Percentiles rank a stretch among this genome's conserved stretches.
These are phyloP conservation scores for Sphaerostilbella broomeana DNA, from an alignment of 2,329 filamentous ascomycete species.

Conservation along the genomic window DNA sequence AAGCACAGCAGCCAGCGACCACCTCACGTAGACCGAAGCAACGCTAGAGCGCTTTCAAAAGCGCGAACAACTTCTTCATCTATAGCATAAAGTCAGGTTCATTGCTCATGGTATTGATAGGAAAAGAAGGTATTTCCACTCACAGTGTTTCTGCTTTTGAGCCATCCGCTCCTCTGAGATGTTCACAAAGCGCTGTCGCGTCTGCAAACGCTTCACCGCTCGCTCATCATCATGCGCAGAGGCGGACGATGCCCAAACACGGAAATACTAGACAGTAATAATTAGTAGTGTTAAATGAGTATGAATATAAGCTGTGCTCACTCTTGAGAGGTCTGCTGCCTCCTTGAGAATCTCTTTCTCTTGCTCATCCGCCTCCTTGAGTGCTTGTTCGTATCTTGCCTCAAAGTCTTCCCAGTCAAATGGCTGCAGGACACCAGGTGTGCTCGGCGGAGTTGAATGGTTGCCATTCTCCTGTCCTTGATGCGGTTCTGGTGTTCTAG, in stretches of 20 bases:
- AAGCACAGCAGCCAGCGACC: too few relatives aligned
- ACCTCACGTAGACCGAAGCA: conserved; percentile 37
- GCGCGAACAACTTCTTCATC: conserved; percentile 52
- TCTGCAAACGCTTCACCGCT: conserved; percentile 72
- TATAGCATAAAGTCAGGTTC: too few relatives aligned
- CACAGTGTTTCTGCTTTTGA: conserved; percentile 75
- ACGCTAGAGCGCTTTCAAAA: conserved; percentile 55
- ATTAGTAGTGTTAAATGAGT: neutral
- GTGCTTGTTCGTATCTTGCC: conserved; percentile 57
- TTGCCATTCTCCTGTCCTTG: conserved; percentile 25
- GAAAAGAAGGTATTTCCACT: too few relatives aligned
- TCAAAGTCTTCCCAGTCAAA: conserved; percentile 80
- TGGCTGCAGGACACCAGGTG: conserved; percentile 44
- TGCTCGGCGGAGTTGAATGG: conserved; percentile 37
- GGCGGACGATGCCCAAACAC: conserved; percentile 69
- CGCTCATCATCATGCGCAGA: conserved; percentile 68
- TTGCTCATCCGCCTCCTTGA: conserved; percentile 54
- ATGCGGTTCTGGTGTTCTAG: conserved; percentile 35
- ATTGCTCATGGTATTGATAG: too few relatives aligned
- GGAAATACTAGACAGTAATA: conserved; percentile 58
- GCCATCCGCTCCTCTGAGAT: conserved; percentile 65
- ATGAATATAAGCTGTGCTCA: conserved; percentile 25
- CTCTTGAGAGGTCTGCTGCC: conserved; percentile 60
- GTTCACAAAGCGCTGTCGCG: conserved; percentile 68
- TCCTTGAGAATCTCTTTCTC: conserved; percentile 63